phyloP scores from a whole-genome alignment of 2,329 filamentous ascomycete species.

The Paecilomyces formosus region DNA sequence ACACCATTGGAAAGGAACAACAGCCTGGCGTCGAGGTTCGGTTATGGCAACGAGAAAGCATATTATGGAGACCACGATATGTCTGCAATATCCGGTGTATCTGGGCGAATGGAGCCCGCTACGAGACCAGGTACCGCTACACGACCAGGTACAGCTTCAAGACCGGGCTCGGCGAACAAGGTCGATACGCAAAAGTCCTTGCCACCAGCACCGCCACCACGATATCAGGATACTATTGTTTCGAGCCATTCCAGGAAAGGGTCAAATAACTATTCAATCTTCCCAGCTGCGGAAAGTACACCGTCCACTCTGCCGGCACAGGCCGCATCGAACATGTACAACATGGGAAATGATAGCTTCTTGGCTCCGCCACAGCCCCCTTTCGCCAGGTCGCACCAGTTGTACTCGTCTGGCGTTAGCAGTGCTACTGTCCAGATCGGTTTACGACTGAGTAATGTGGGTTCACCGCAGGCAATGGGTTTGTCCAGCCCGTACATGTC shows the following conservation, averaged over 20 bases:
- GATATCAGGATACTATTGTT: not conserved
- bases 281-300: constrained; percentile 9
- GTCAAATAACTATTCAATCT: constrained; percentile 12
- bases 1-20: constrained; percentile 9
- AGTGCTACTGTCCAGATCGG: constrained; percentile 19
- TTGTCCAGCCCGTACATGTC: not conserved
- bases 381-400: constrained; percentile 10
- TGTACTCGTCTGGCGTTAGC: constrained; percentile 15
- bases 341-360: constrained; percentile 5
- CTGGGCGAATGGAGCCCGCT: not conserved
- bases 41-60: not conserved
- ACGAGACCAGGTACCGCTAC: not conserved
- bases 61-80: not conserved
- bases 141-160: not conserved
- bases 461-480: not conserved
- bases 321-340: constrained; percentile 6
- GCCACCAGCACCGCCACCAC: constrained; percentile 6
- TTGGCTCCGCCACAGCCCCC: constrained; percentile 11
- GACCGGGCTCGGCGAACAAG: not conserved
- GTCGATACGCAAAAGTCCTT: constrained; percentile 6
- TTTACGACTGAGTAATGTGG: constrained; percentile 15
- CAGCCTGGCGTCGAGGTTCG: not conserved
- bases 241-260: constrained; percentile 2
- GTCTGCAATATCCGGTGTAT: not conserved
- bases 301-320: constrained; percentile 2